phyloP scores from a whole-genome alignment of 805 yeast genomes.

The Limtongozyma cylindracea region DNA sequence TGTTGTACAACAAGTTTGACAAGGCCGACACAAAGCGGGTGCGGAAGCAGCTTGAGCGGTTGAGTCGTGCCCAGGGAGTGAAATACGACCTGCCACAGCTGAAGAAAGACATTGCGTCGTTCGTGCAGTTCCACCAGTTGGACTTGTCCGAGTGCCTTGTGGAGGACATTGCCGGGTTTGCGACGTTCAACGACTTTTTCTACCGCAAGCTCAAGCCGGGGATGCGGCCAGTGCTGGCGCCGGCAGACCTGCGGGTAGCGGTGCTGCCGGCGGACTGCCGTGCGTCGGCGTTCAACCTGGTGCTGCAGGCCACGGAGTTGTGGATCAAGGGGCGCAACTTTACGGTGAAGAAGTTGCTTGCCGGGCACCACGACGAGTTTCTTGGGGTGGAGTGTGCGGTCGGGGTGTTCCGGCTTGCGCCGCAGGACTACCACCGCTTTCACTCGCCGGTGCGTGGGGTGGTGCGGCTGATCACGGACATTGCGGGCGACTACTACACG shows the following conservation, averaged over 20 bases:
- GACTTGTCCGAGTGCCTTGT: slow-evolving; percentile 44
- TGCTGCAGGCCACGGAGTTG: slow-evolving; percentile 35
- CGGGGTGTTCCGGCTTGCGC: slow-evolving; percentile 75
- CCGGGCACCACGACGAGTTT: slow-evolving; percentile 15
- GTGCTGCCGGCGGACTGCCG: slow-evolving; percentile 80
- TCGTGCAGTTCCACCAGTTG: slow-evolving; percentile 62
- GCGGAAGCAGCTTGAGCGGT: slow-evolving; percentile 28
- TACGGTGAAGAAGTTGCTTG: slow-evolving; percentile 34
- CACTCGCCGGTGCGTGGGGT: slow-evolving; percentile 70
- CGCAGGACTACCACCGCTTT: slow-evolving; percentile 91
- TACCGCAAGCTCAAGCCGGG: slow-evolving; percentile 51
- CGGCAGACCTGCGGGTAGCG: slow-evolving; percentile 18
- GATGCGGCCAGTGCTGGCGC: slow-evolving; percentile 45
- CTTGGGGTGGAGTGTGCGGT: slow-evolving; percentile 24
- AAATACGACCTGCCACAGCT: slow-evolving; percentile 61
- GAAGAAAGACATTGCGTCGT: slow-evolving; percentile 40
- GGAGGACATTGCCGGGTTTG: slow-evolving; percentile 19
- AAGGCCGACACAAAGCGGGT: slow-evolving; percentile 33
- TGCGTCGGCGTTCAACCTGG: slow-evolving; percentile 37
- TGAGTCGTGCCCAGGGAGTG: slow-evolving; percentile 61
- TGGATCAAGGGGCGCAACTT: slow-evolving; percentile 85
- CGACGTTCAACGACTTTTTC: slow-evolving; percentile 75
- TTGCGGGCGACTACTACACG: slow-evolving; percentile 83
- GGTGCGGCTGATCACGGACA: slow-evolving; percentile 35
- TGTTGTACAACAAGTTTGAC: slow-evolving; percentile 54